phyloP scores from a whole-genome alignment of 768 basidiomycete genomes.

The Naganishia onofrii region DNA sequence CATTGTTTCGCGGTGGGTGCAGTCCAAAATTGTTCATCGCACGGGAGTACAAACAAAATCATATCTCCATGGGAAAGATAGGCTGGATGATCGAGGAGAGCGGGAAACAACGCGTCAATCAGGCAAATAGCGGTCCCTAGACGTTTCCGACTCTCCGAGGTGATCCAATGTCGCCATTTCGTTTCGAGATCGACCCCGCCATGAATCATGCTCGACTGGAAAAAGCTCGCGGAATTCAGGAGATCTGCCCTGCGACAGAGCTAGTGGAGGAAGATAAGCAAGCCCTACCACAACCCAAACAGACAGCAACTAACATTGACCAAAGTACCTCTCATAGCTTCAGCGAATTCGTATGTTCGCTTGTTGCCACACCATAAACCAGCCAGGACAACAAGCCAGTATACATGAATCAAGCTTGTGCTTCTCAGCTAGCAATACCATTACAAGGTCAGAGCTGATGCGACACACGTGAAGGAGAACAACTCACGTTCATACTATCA shows the following conservation, averaged over 20 bases:
- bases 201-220: constrained; percentile 1
- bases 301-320: constrained; percentile 20
- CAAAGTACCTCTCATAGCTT: constrained; percentile 26
- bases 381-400: constrained; percentile 24
- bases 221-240: constrained; percentile 11
- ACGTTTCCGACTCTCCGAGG: constrained; percentile 26
- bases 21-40: constrained; percentile 22
- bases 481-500: constrained; percentile 25
- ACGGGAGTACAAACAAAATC: constrained; percentile 23
- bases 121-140: constrained; percentile 22
- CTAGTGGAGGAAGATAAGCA: background rate
- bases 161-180: constrained; percentile 22
- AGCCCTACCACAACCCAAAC: background rate
- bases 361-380: constrained; percentile 29
- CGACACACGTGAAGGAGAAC: background rate
- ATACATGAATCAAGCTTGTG: constrained; percentile 26
- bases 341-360: constrained; percentile 29
- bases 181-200: constrained; percentile 13
- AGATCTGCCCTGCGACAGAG: constrained; percentile 28
- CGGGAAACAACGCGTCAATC: constrained; percentile 26
- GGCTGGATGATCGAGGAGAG: constrained; percentile 26
- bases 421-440: constrained; percentile 25
- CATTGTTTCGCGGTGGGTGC: constrained; percentile 23
- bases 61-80: constrained; percentile 28
- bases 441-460: background rate